Evolutionary conservation across 768 basidiomycete genomes (phyloP).

Genomic region (Pleurotus giganteus): DNA sequence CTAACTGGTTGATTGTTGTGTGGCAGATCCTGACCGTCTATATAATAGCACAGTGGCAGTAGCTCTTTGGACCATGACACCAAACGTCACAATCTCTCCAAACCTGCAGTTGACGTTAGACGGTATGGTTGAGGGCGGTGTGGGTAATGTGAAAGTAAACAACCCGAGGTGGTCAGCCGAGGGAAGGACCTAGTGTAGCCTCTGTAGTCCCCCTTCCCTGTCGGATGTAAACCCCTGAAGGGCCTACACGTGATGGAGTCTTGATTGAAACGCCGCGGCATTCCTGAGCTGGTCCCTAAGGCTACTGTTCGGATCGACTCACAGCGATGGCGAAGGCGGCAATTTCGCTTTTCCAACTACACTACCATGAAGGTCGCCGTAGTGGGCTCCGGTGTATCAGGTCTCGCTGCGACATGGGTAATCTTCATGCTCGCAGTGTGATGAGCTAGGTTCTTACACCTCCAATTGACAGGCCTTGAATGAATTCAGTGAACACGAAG

Average conservation of each 20-base stretch:
- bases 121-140: constrained; percentile 60
- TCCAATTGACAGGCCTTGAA: constrained; percentile 53
- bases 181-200: no score
- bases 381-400: constrained; percentile 76
- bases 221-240: no score
- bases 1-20: background rate
- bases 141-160: constrained; percentile 51
- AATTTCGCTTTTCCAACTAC: background rate
- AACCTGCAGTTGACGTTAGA: constrained; percentile 55
- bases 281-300: no score
- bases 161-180: constrained; percentile 57
- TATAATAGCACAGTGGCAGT: constrained; percentile 51
- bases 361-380: constrained; percentile 61
- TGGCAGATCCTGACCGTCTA: background rate
- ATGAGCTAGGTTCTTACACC: background rate
- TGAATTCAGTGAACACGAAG: constrained; percentile 70
- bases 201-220: no score
- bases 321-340: no score
- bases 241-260: no score
- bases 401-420: constrained; percentile 77
- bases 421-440: background rate
- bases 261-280: no score
- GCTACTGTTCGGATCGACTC: no score
- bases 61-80: constrained; percentile 67
- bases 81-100: constrained; percentile 44